Evolutionary conservation across 2,329 filamentous ascomycete species (phyloP).

Genomic region (Stenocarpella maydis): DNA sequence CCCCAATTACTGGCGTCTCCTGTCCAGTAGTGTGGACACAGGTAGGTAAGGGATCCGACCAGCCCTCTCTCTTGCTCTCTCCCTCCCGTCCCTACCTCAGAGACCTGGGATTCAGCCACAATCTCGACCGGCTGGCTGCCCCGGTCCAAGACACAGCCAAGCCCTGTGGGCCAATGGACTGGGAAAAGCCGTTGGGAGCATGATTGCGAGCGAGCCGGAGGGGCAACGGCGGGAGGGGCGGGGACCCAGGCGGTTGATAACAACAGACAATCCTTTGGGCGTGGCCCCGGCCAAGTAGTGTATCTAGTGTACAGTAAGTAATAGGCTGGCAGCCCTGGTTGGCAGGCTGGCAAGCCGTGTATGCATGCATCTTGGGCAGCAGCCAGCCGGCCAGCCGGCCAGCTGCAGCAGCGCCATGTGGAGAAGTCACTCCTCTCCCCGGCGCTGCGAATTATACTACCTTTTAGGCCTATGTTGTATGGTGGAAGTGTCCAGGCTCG

Average conservation of each 20-base stretch:
- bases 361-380: conserved; percentile 12
- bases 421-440: not conserved
- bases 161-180: not conserved
- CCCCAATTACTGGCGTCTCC: not conserved
- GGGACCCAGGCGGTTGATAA: conserved; percentile 18
- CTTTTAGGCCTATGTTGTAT: too few relatives aligned
- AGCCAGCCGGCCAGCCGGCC: too few relatives aligned
- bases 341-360: not conserved
- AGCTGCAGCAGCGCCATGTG: not conserved
- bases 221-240: not conserved
- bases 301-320: too few relatives aligned
- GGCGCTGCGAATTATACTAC: not conserved
- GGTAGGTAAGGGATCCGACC: not conserved
- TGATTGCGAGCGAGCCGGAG: not conserved
- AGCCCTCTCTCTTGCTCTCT: not conserved
- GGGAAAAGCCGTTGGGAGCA: too few relatives aligned
- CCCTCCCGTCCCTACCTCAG: not conserved
- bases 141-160: too few relatives aligned
- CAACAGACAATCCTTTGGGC: not conserved
- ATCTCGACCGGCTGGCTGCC: conserved; percentile 6
- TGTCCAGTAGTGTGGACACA: not conserved
- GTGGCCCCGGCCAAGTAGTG: too few relatives aligned
- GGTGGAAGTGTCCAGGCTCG: too few relatives aligned
- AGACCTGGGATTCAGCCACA: conserved; percentile 1
- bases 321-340: too few relatives aligned